Evolutionary conservation across 768 basidiomycete species (phyloP).

Genomic region (Hortiboletus flavorubellus): DNA sequence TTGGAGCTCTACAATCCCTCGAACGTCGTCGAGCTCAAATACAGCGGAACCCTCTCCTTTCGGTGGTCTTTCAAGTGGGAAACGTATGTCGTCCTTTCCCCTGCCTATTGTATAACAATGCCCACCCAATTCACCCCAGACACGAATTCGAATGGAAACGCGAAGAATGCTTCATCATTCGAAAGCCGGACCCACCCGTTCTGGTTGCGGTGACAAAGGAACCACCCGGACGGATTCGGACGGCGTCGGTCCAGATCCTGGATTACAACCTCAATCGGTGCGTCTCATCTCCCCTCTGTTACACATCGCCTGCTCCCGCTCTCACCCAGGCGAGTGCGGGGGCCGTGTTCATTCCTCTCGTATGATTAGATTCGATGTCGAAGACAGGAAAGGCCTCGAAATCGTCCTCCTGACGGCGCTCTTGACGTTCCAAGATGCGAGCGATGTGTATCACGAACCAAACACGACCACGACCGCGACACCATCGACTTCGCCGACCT

Average conservation of each 20-base stretch:
- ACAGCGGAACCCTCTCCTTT: conserved; percentile 69
- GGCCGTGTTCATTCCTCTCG: not conserved
- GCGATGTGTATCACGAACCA: conserved; percentile 50
- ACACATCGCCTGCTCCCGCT: not conserved
- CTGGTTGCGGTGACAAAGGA: conserved; percentile 82
- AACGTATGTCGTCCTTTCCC: conserved; percentile 47
- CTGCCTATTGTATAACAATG: conserved; percentile 32
- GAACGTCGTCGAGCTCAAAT: conserved; percentile 64
- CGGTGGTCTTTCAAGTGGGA: conserved; percentile 83
- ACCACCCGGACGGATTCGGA: conserved; percentile 60
- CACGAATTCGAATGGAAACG: conserved; percentile 86
- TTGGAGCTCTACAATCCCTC: conserved; percentile 76
- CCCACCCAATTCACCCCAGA: conserved; percentile 39
- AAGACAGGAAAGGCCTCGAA: conserved; percentile 83
- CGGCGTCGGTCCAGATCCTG: conserved; percentile 67
- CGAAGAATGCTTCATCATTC: conserved; percentile 77
- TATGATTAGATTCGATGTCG: conserved; percentile 68
- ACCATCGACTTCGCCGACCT: not conserved
- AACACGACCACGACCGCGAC: conserved; percentile 15
- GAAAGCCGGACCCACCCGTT: conserved; percentile 86
- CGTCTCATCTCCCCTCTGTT: not conserved
- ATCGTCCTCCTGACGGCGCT: conserved; percentile 75
- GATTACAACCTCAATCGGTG: conserved; percentile 85
- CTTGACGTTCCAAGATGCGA: conserved; percentile 72
- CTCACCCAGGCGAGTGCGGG: too few species aligned